phyloP scores from a whole-genome alignment of 768 basidiomycete genomes.

The Amanita fuliginea region DNA sequence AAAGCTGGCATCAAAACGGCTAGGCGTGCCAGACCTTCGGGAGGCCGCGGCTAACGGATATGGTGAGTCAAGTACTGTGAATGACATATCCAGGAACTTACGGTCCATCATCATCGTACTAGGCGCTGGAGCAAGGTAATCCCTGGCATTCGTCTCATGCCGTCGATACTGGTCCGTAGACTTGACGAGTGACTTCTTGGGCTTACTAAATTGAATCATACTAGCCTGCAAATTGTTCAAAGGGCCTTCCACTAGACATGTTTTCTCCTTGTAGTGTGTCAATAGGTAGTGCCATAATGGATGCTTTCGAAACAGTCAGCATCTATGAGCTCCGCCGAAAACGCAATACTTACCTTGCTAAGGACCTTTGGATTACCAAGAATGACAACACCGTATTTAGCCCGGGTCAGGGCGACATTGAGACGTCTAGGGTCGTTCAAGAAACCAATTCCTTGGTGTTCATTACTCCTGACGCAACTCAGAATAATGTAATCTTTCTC shows the following conservation, averaged over 20 bases:
- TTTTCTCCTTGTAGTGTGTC: slow-evolving; percentile 97
- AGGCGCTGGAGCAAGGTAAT: slow-evolving; percentile 42
- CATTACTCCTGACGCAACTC: slow-evolving; percentile 95
- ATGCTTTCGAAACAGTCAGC: slow-evolving; percentile 44
- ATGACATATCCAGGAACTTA: slow-evolving; percentile 19
- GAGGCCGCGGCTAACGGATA: slow-evolving; percentile 12
- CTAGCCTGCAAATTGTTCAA: slow-evolving; percentile 92
- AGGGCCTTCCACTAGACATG: slow-evolving; percentile 89
- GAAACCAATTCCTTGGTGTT: slow-evolving; percentile 99
- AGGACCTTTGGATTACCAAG: slow-evolving; percentile 99
- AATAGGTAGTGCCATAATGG: slow-evolving; percentile 97
- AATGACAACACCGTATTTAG: slow-evolving; percentile 97
- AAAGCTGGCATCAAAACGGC: slow-evolving; percentile 92
- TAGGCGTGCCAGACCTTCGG: slow-evolving; percentile 79
- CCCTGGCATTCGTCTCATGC: slow-evolving; percentile 85
- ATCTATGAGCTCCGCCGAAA: neutral
- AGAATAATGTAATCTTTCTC: slow-evolving; percentile 99
- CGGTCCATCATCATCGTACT: slow-evolving; percentile 38
- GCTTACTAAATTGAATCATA: slow-evolving; percentile 99
- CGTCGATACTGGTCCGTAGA: slow-evolving; percentile 91
- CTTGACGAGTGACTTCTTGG: slow-evolving; percentile 77
- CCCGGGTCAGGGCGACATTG: slow-evolving; percentile 94
- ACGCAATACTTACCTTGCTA: slow-evolving; percentile 67
- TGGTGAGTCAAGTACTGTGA: slow-evolving; percentile 1
- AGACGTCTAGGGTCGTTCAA: slow-evolving; percentile 93